Base-by-base conservation (phyloP, 225 moss, liverwort and hornwort genomes). In the Straminergon stramineum region DNA sequence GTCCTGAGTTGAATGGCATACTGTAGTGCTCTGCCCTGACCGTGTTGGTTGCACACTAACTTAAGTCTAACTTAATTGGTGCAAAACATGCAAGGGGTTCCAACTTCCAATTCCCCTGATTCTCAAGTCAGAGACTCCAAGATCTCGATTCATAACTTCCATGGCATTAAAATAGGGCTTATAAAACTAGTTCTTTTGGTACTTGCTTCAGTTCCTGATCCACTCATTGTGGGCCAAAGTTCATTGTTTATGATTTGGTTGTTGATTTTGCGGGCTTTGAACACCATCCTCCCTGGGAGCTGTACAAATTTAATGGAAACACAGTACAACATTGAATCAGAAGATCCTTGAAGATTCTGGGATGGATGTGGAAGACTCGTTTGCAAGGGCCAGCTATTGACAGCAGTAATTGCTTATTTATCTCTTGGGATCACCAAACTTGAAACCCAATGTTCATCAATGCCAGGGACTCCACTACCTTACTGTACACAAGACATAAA, bases 301-400 rank as follows among this genome's bases (percentile, higher is more conserved):
- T 79, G 61, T 61, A 60, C 68, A 51, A 48, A 51, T n/a, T 15
- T 10, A 79, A 79, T 68, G 79, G 15, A 73, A 77, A 66, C 18
- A 15, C 39, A 1, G 89, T 68, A 69, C 89, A 21, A 85, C 85
- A 89, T 89, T 89, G 85, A 85, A 89, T n/a, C 79, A 31, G 79
- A 79, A 79, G 89, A 89, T 89, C 89, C 85, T 79, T 60, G 30
- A 69, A 89, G 89, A 89, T 89, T 89, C 85, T 89, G 85, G 69
- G 79, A 10, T 57, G 83, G 65, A 64, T 83, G 79, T 60, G 79
- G 68, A 89, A 84, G n/a, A 45, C 84, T 48, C 84, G 48, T 58
- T 57, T 68, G 17, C 77, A 58, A 79, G 20, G 14, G 60, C 77
- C 55, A 89, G 83, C 88, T 88, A 64, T 64, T 32, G 55, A 28